Base-by-base conservation (phyloP, 2,329 filamentous ascomycete species). In the Orbilia quercus region DNA sequence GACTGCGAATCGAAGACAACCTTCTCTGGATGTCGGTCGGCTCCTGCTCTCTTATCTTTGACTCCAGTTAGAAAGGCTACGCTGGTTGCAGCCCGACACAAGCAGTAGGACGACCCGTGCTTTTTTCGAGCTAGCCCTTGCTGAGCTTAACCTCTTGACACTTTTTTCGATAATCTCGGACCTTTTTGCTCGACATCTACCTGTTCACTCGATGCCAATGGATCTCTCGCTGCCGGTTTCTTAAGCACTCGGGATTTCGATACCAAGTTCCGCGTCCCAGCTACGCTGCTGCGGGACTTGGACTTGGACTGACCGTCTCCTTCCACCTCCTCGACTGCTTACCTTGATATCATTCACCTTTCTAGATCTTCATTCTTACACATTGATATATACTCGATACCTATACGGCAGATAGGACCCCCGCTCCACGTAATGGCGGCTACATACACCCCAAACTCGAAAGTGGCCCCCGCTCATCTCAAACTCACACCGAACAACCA, bases 401-500 rank as follows among this genome's bases (percentile, higher is more conserved):
- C 1, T 55, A 38, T 40, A 62, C 50, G 34, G 47, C 7, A 53
- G 38, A 55, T 40, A 57, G 25, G n/a, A n/a, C n/a, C 31, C 28
- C 28, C 42, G 25, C 44, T 34, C 12, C 42, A 14, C 45, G 22
- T 40, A 59, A 73, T 73, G 69, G 69, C 69, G 69, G 36, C 48
- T 12, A 54, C 60, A 38, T 66, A 44, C 54, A 73, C 69, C 31
- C 69, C 69, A 50, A 73, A 58, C 48, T 73, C 69, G 11, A 73
- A 73, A 47, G 48, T 54, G 11, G 34, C 40, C 53, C 69, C 69
- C 42, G 51, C 70, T 31, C 70, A 69, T 47, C 63, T 69, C 45
- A 74, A 67, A 53, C 47, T 67, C 22, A 63, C 70, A 1, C 62
- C 70, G 22, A 74, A 69, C 51, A 50, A 64, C 12, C 54, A 20